Evolutionary conservation across 257 asterid species (phyloP).

Genomic region (Agastache rugosa): DNA sequence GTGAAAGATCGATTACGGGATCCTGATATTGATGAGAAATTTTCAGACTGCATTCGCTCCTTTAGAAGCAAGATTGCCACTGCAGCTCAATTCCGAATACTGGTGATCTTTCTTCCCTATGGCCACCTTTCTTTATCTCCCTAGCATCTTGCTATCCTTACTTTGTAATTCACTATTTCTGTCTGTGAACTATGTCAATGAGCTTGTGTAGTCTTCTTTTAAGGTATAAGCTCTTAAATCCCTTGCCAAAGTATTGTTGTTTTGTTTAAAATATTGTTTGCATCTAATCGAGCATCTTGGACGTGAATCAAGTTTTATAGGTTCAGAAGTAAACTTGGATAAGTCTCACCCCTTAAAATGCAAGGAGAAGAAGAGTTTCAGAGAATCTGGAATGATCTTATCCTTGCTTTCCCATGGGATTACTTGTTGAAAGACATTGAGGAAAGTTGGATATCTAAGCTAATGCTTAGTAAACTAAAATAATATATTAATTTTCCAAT

Average conservation of each 20-base stretch:
- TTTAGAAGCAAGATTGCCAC: constrained; percentile 55
- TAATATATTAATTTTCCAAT: no score
- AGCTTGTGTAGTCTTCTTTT: constrained; percentile 19
- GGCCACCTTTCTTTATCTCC: constrained; percentile 26
- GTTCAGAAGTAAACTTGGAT: neutral
- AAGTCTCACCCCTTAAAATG: no score
- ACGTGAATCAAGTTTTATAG: constrained; percentile 13
- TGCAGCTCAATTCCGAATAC: constrained; percentile 58
- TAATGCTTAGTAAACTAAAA: no score
- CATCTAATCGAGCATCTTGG: constrained; percentile 16
- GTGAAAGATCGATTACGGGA: constrained; percentile 62
- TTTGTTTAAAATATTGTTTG: neutral
- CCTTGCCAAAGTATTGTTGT: constrained; percentile 15
- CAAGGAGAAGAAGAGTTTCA: no score
- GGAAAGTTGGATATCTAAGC: neutral
- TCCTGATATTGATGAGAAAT: constrained; percentile 51
- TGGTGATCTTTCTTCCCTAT: constrained; percentile 50
- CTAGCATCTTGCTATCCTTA: constrained; percentile 22
- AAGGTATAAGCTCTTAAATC: constrained; percentile 7
- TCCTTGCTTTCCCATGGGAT: neutral
- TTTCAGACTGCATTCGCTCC: constrained; percentile 63
- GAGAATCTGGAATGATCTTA: neutral
- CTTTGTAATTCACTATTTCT: constrained; percentile 6
- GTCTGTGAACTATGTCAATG: constrained; percentile 26
- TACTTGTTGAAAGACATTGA: neutral